Evolutionary conservation across 345 rosid species (phyloP).

Genomic region (Melaleuca quinquenervia): DNA sequence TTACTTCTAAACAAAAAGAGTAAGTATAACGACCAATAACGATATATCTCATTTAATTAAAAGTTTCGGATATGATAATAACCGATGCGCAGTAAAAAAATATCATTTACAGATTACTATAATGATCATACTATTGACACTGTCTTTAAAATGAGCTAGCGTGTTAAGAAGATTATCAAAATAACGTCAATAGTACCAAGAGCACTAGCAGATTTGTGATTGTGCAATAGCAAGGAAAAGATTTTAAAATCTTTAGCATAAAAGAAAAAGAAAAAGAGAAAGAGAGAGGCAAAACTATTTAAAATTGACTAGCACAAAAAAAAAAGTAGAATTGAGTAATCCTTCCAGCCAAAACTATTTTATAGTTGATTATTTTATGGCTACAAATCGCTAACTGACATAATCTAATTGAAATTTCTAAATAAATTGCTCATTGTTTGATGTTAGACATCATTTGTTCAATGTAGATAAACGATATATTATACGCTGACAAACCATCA

Average conservation of each 20-base stretch:
- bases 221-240: background rate
- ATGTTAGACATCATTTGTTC: background rate
- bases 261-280: background rate
- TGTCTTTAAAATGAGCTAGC: background rate
- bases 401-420: background rate
- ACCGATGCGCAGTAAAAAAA: background rate
- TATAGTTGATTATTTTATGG: background rate
- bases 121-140: background rate
- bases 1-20: background rate
- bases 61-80: background rate
- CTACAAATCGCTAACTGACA: background rate
- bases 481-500: too few relatives aligned
- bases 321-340: background rate
- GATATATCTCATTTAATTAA: background rate
- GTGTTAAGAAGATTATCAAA: background rate
- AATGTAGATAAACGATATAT: background rate
- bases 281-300: background rate
- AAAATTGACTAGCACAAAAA: background rate
- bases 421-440: background rate
- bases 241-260: background rate
- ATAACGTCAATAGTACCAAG: background rate
- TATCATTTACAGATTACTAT: background rate
- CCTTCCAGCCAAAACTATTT: background rate
- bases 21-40: background rate
- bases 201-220: background rate